Percentiles rank a stretch among this genome's conserved stretches.
Conservation (phyloP, 768 basidiomycete genomes). For the Termitomyces sp. region DNA sequence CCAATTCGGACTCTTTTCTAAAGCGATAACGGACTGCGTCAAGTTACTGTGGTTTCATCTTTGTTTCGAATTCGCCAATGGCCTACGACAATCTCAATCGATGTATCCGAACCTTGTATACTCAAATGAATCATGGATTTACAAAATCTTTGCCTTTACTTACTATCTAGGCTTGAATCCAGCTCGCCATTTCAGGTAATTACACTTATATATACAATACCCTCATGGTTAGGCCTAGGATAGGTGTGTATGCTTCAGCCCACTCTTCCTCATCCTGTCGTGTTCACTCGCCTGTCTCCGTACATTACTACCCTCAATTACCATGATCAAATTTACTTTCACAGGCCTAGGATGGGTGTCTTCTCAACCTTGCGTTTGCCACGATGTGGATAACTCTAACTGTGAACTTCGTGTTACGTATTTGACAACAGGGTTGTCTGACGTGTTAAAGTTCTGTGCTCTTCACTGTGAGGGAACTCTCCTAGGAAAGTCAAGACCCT, state of each 20-base stretch:
- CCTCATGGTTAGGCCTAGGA: constrained; percentile 11
- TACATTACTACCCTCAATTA: constrained; percentile 2
- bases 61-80: background rate
- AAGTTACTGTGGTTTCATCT: background rate
- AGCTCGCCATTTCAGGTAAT: background rate
- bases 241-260: constrained; percentile 9
- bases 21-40: constrained; percentile 3
- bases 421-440: background rate
- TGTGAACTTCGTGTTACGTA: background rate
- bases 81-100: background rate
- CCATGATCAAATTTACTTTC: background rate
- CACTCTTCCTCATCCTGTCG: constrained; percentile 4
- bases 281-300: background rate
- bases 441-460: background rate
- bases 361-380: background rate
- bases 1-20: constrained; percentile 12
- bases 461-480: background rate
- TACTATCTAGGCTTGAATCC: background rate
- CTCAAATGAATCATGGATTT: constrained; percentile 5
- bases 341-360: background rate
- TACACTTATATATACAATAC: constrained; percentile 10
- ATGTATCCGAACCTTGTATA: background rate
- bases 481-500: background rate
- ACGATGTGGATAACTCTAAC: background rate
- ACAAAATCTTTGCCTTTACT: background rate